phyloP scores from a whole-genome alignment of 768 basidiomycete species.

The Lactarius quietus region DNA sequence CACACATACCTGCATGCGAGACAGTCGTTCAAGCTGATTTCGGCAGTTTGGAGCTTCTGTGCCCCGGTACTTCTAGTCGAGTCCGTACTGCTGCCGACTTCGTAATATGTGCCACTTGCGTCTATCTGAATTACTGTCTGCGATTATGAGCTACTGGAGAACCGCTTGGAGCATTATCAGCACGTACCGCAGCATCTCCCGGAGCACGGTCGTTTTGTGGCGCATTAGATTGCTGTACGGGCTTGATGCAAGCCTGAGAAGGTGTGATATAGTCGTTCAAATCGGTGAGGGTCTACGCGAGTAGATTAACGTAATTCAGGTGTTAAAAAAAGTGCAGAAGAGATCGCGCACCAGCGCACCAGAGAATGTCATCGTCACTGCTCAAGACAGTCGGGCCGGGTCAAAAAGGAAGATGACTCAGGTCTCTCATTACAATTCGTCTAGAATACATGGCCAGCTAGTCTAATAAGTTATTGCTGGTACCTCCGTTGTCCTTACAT shows the following conservation, averaged over 20 bases:
- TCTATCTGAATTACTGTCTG: slow-evolving; percentile 95
- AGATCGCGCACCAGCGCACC: slow-evolving; percentile 20
- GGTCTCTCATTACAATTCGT: neutral
- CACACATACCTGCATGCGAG: slow-evolving; percentile 86
- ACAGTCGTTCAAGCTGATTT: slow-evolving; percentile 96
- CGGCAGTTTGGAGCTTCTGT: slow-evolving; percentile 84
- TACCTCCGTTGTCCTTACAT: neutral
- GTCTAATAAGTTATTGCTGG: neutral
- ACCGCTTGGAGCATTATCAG: neutral
- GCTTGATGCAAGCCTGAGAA: slow-evolving; percentile 96
- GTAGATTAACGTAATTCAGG: neutral
- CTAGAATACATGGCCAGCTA: neutral
- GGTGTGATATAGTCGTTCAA: slow-evolving; percentile 97
- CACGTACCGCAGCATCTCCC: slow-evolving; percentile 43
- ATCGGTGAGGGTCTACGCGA: slow-evolving; percentile 76
- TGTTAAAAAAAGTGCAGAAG: neutral
- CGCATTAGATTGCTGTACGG: slow-evolving; percentile 58
- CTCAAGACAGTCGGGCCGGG: neutral
- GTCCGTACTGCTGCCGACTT: slow-evolving; percentile 44
- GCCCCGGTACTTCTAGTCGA: slow-evolving; percentile 25
- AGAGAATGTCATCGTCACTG: slow-evolving; percentile 16
- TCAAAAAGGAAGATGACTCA: neutral
- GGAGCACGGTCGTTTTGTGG: slow-evolving; percentile 36
- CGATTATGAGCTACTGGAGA: slow-evolving; percentile 30
- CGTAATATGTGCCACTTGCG: slow-evolving; percentile 80